Evolutionary conservation across 306 rosid species (phyloP).

Genomic region (Vicia villosa): DNA sequence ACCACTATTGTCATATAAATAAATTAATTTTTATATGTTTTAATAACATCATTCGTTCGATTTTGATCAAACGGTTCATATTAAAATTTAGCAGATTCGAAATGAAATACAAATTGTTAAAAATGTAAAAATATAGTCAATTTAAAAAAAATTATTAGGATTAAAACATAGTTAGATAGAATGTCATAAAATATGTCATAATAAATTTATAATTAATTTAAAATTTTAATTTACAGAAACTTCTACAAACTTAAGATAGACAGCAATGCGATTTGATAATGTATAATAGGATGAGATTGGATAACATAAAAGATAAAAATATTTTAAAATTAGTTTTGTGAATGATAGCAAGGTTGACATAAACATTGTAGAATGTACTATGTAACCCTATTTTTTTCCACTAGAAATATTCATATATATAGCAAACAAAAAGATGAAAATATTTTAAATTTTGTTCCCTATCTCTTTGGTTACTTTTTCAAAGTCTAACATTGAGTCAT

Average conservation of each 20-base stretch:
- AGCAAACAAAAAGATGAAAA: constrained; percentile 11
- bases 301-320: constrained; percentile 33
- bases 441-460: background rate
- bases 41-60: background rate
- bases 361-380: constrained; percentile 46
- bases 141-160: too few species aligned
- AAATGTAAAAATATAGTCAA: background rate
- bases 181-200: too few species aligned
- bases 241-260: too few species aligned
- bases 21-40: background rate
- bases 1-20: constrained; percentile 33
- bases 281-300: constrained; percentile 40
- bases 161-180: too few species aligned
- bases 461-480: constrained; percentile 30
- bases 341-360: constrained; percentile 43
- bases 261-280: too few species aligned
- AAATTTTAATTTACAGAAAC: too few species aligned
- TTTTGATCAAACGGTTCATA: background rate
- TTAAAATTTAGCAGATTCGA: background rate
- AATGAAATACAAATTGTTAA: background rate
- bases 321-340: constrained; percentile 24
- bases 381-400: constrained; percentile 31
- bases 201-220: too few species aligned
- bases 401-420: constrained; percentile 4
- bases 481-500: constrained; percentile 51